phyloP scores from a whole-genome alignment of 768 basidiomycete species.

The Neoboletus brunneissimus region DNA sequence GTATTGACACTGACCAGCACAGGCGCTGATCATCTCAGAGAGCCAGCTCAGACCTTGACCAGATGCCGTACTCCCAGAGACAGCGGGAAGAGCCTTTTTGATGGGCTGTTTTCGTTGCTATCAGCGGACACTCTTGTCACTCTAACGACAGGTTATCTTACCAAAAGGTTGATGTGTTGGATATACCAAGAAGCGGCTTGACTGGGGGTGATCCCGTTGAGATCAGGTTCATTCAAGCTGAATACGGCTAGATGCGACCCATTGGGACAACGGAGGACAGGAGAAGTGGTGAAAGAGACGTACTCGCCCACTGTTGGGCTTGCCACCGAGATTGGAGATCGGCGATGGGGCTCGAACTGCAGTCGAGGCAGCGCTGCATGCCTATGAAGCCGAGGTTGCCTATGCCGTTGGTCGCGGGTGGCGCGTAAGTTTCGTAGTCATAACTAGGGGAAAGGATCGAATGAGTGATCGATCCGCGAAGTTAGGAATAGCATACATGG shows the following conservation, averaged over 20 bases:
- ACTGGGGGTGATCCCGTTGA: slow-evolving; percentile 26
- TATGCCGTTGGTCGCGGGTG: slow-evolving; percentile 32
- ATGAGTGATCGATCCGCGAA: background rate
- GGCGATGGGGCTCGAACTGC: slow-evolving; percentile 34
- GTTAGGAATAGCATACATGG: slow-evolving; percentile 24
- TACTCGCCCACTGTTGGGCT: slow-evolving; percentile 31
- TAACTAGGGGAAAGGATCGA: slow-evolving; percentile 23
- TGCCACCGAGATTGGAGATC: slow-evolving; percentile 32
- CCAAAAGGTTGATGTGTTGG: slow-evolving; percentile 34
- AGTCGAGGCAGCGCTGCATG: slow-evolving; percentile 39
- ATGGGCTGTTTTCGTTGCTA: slow-evolving; percentile 20
- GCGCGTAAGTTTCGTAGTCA: slow-evolving; percentile 37
- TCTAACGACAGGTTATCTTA: slow-evolving; percentile 11
- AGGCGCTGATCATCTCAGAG: slow-evolving; percentile 34
- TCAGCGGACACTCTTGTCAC: background rate
- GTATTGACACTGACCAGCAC: slow-evolving; percentile 31
- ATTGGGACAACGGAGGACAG: background rate
- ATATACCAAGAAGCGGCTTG: slow-evolving; percentile 39
- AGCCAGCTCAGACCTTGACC: slow-evolving; percentile 37
- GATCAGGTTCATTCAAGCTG: slow-evolving; percentile 38
- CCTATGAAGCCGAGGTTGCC: slow-evolving; percentile 38
- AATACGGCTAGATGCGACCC: slow-evolving; percentile 25
- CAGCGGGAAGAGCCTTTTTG: slow-evolving; percentile 38
- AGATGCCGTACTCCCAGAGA: slow-evolving; percentile 30
- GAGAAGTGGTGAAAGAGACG: background rate